Evolutionary conservation across 352 stramenopile species (phyloP).

Genomic region (Saprolegnia diclina): DNA sequence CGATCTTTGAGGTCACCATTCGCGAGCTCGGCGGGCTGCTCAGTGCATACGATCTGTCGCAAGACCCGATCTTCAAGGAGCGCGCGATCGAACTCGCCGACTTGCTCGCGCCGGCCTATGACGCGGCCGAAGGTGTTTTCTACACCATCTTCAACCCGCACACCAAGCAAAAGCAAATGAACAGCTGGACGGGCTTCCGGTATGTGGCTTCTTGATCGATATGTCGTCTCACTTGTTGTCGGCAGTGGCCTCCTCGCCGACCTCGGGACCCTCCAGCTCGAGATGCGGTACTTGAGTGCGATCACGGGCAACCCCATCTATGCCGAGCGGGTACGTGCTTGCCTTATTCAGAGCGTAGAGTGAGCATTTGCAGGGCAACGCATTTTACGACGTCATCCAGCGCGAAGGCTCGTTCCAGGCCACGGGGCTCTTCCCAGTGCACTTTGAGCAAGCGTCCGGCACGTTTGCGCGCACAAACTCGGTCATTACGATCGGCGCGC

Average conservation of each 20-base stretch:
- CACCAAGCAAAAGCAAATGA: conserved; percentile 45
- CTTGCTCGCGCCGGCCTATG: conserved; percentile 85
- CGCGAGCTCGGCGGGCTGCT: conserved; percentile 95
- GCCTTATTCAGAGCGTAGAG: conserved; percentile 23
- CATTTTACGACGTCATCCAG: conserved; percentile 67
- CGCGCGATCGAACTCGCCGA: conserved; percentile 92
- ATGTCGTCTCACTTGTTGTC: background rate
- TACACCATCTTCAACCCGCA: conserved; percentile 86
- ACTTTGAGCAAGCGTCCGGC: conserved; percentile 46
- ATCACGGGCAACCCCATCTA: conserved; percentile 75
- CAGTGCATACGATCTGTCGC: conserved; percentile 90
- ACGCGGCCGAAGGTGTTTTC: conserved; percentile 86
- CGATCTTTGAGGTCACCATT: conserved; percentile 99
- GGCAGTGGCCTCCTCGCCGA: conserved; percentile 66
- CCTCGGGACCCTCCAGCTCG: conserved; percentile 77
- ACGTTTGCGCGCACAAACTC: conserved; percentile 33
- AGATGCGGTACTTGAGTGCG: conserved; percentile 72
- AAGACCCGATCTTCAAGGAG: conserved; percentile 82
- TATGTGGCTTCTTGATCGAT: conserved; percentile 24
- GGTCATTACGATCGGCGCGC: conserved; percentile 88
- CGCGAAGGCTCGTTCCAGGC: conserved; percentile 63
- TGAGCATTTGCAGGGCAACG: conserved; percentile 55
- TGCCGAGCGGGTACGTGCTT: conserved; percentile 39
- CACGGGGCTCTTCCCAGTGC: conserved; percentile 87
- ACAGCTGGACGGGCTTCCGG: conserved; percentile 38